These are phyloP conservation scores for Phoma herbarum DNA, from an alignment of 2,329 filamentous ascomycete species.

Conservation along the genomic window DNA sequence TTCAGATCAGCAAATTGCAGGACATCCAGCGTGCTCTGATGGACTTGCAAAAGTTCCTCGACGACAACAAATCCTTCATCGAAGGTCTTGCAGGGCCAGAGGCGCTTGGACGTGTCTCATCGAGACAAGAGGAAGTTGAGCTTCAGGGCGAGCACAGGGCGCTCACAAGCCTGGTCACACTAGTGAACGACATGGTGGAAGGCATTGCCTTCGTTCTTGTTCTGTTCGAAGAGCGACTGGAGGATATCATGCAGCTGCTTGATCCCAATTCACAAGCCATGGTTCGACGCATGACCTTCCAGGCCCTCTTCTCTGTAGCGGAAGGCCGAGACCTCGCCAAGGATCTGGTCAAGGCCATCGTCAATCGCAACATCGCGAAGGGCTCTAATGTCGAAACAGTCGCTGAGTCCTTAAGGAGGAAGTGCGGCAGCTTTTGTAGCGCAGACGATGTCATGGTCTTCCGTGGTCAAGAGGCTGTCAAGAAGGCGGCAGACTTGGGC, in stretches of 20 bases:
- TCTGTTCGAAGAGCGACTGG: conserved; percentile 90
- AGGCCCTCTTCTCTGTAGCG: conserved; percentile 81
- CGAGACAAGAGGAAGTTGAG: conserved; percentile 88
- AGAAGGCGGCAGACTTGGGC: conserved; percentile 82
- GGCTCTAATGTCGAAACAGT: conserved; percentile 98
- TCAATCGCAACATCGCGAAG: conserved; percentile 96
- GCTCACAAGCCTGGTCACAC: conserved; percentile 81
- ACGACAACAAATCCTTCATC: conserved; percentile 88
- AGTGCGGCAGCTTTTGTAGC: conserved; percentile 97
- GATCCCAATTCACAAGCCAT: conserved; percentile 70
- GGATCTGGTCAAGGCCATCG: conserved; percentile 94
- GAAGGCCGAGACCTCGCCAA: conserved; percentile 90
- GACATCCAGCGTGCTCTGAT: conserved; percentile 82
- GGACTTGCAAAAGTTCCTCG: conserved; percentile 80
- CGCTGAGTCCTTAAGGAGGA: conserved; percentile 87
- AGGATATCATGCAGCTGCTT: conserved; percentile 83
- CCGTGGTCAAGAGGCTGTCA: conserved; percentile 95
- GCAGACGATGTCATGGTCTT: conserved; percentile 97
- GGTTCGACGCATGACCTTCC: conserved; percentile 82
- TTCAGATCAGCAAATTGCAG: conserved; percentile 73
- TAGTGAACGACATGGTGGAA: conserved; percentile 92
- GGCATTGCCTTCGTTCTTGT: conserved; percentile 96
- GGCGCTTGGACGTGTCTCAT: conserved; percentile 78
- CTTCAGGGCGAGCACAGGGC: conserved; percentile 94
- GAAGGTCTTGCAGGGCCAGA: conserved; percentile 93